Conservation (phyloP, 345 rosid species). For the Acer negundo region DNA sequence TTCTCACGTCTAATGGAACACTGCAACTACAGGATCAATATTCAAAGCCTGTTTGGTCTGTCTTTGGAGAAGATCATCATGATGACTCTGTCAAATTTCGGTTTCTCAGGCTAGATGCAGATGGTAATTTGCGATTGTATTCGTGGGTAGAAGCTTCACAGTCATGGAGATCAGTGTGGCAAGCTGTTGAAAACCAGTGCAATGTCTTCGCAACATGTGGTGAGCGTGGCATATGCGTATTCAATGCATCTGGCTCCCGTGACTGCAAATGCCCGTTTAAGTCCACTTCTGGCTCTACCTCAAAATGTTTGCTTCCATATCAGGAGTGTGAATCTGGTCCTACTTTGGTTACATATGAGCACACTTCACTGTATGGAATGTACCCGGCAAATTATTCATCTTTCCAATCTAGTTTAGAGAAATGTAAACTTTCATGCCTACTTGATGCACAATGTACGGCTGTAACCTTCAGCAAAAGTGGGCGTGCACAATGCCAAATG, state of each 20-base stretch:
- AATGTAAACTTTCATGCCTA: constrained; percentile 56
- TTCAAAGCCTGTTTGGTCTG: constrained; percentile 54
- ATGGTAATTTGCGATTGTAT: constrained; percentile 82
- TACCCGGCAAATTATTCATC: constrained; percentile 64
- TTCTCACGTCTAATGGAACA: constrained; percentile 61
- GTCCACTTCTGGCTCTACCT: constrained; percentile 26
- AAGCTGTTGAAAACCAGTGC: constrained; percentile 88
- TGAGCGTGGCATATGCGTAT: constrained; percentile 59
- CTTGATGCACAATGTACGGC: constrained; percentile 54
- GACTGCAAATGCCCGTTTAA: constrained; percentile 60
- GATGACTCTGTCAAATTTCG: constrained; percentile 58
- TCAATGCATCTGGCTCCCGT: constrained; percentile 46
- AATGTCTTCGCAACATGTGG: constrained; percentile 81
- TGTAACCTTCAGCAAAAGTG: constrained; percentile 61
- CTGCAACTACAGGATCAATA: constrained; percentile 48
- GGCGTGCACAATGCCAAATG: constrained; percentile 49
- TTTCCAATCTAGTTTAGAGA: constrained; percentile 41
- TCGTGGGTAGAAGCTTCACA: constrained; percentile 54
- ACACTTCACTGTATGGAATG: constrained; percentile 58
- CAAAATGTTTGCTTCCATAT: constrained; percentile 54
- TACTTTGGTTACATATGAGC: constrained; percentile 45
- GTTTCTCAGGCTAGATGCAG: constrained; percentile 69
- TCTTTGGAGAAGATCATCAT: constrained; percentile 78
- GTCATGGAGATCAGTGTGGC: constrained; percentile 83
- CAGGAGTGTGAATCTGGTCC: constrained; percentile 44